Percentiles rank a stretch among this genome's conserved stretches.
Evolutionary conservation across 495 filamentous ascomycete genomes (phyloP).

Genomic region (Podospora pseudocomata): DNA sequence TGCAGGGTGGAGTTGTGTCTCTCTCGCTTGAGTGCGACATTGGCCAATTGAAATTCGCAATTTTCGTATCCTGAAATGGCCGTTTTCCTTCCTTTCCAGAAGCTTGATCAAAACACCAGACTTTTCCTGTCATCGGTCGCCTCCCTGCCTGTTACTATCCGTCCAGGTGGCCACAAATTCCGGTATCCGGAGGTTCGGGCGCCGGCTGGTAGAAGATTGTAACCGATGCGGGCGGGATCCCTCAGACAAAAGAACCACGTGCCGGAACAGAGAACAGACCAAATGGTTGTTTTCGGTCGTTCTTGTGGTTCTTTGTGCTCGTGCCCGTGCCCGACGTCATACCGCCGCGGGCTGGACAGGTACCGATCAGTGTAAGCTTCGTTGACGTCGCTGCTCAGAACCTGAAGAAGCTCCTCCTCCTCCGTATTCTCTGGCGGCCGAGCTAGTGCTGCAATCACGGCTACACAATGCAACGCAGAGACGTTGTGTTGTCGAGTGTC

Average conservation of each 20-base stretch:
- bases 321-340: background rate
- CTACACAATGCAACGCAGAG: background rate
- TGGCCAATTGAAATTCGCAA: conserved; percentile 8
- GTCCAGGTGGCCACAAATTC: background rate
- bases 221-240: background rate
- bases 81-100: background rate
- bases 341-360: background rate
- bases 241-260: background rate
- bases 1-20: conserved; percentile 5
- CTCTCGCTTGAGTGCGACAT: background rate
- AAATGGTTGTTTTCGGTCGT: background rate
- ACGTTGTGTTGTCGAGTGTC: background rate
- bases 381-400: background rate
- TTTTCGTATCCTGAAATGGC: conserved; percentile 4
- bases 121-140: background rate
- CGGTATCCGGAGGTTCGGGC: background rate
- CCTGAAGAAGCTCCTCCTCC: background rate
- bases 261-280: background rate
- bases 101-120: background rate
- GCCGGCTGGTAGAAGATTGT: too few relatives aligned
- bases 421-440: background rate
- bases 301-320: conserved; percentile 2
- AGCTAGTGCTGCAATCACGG: background rate
- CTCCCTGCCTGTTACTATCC: background rate
- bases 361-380: background rate